Evolutionary conservation across 1,284 basidiomycete species (phyloP), one percentile per base, ranked within the genome.

Genomic region (Cryptococcus sp.): DNA sequence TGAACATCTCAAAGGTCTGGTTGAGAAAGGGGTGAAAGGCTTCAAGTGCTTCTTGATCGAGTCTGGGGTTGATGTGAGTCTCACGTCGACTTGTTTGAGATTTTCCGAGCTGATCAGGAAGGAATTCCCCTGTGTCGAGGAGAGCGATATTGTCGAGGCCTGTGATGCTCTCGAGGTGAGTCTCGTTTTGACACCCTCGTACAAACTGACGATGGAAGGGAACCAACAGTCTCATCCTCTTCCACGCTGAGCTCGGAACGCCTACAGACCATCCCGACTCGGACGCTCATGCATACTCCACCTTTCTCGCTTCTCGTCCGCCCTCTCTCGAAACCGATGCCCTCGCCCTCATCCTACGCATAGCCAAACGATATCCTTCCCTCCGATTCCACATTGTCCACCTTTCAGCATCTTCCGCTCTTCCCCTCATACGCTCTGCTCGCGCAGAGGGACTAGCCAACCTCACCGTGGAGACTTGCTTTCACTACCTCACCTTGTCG

Each of bases 31-130:
- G 6, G 86, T 92, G 23, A 87, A 85, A 72, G 92, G 92, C 0
- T 95, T 95, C 78, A 95, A 95, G 69, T 94, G 90, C 68, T 95
- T 95, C 72, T 75, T 95, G 60, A 92, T 92, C 58, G 84, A 93
- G 56, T 92, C 88, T 60, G 91, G 92, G 31, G 89, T 95, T 14
- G 86, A 93, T 59, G 87, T 89, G 61, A 50, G 77, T 71, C 12
- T 24, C 3, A 9, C 10, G 44, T 40, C 22, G 40, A 18, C 21
- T 35, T 9, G 5, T 5, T n/a, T 26, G 32, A 12, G 36, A 19
- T 23, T 43, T 34, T 36, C 34, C 18, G 7, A 49, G 24, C 45
- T 50, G 38, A 28, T 18, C 2, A 9, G n/a, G 12, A 56, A 92
- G 86, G 92, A 95, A 75, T 95, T 97, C 68, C 92, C 90, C 5